Evolutionary conservation across 2,329 filamentous ascomycete genomes (phyloP).

Genomic region (Colletotrichum spaethianum): DNA sequence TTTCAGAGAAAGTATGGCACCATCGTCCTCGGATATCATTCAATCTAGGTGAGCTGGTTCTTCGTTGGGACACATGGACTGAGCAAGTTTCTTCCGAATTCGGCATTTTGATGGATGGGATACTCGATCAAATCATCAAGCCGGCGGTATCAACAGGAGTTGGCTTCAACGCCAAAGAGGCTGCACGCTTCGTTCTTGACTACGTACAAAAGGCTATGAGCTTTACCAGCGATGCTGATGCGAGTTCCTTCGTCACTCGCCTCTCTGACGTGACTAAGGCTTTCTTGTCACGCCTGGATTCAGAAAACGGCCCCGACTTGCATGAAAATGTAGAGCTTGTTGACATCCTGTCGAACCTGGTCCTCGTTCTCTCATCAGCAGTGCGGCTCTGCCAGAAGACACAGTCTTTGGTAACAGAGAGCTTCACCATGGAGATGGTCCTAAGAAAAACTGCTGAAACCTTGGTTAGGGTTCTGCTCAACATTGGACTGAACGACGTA

Average conservation of each 20-base stretch:
- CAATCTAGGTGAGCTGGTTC: conserved; percentile 61
- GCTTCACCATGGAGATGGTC: conserved; percentile 63
- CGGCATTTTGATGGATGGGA: conserved; percentile 72
- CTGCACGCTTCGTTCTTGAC: conserved; percentile 59
- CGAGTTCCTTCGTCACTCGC: conserved; percentile 60
- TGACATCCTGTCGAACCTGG: conserved; percentile 54
- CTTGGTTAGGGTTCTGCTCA: conserved; percentile 57
- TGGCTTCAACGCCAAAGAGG: conserved; percentile 40
- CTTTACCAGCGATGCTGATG: conserved; percentile 52
- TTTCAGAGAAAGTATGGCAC: conserved; percentile 48
- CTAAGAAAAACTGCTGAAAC: conserved; percentile 59
- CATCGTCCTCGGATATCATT: conserved; percentile 56
- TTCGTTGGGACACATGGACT: conserved; percentile 72
- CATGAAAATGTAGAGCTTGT: conserved; percentile 50
- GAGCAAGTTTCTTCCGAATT: conserved; percentile 72
- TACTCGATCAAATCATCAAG: conserved; percentile 61
- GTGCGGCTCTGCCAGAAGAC: conserved; percentile 56
- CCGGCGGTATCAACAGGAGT: conserved; percentile 7
- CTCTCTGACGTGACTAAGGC: conserved; percentile 58
- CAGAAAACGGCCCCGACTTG: conserved; percentile 32
- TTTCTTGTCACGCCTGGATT: conserved; percentile 53
- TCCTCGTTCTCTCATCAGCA: conserved; percentile 56
- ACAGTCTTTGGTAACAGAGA: conserved; percentile 50
- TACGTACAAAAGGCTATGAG: conserved; percentile 62
- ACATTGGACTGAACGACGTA: conserved; percentile 59